Evolutionary conservation across 805 yeast species (phyloP), one percentile per base, ranked within the genome.

Genomic region (Ogataea nonfermentans): DNA sequence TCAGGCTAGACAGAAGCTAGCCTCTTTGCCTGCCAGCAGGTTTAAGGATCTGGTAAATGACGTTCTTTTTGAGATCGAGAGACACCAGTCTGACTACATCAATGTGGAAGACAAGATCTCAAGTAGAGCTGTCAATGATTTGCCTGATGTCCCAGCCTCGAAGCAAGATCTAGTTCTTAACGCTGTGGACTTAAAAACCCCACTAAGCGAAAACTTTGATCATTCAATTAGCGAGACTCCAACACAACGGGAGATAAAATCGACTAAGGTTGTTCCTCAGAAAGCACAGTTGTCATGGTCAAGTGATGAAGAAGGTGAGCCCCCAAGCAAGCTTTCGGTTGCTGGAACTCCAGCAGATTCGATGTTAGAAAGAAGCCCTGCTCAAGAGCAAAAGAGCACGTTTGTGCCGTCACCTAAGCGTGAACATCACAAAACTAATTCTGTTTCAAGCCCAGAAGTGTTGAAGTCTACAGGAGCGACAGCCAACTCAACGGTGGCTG

Each of bases 21-120:
- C 96, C 4, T 79, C 85, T 34, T 74, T 93, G 43, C 93, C 96
- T 2, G 79, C 81, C 35, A 61, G 81, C 3, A 67, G 98, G 45
- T 93, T 93, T 66, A 81, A 82, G 52, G 99, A 91, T 59, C 75
- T 93, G 59, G 95, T 88, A 13, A 81, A 84, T 42, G 99, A 93
- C 59, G 89, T 93, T 29, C 69, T 84, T 29, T 86, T 68, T 59
- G 99, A 93, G 62, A 85, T 89, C 35, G 88, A 84, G 55, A 76
- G 96, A 29, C 53, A 61, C 32, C 55, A 51, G 23, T 44, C 54
- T 4, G 45, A 43, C 9, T 31, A 35, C 13, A 50, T 50, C 17
- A 40, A 42, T 12, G 31, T 43, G 13, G 43, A 42, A 11, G 45
- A 48, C 34, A 35, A 46, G 31, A 27, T 49, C 13, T 37, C 50